phyloP scores from a whole-genome alignment of 768 basidiomycete genomes.

The Glaciozyma antarctica region DNA sequence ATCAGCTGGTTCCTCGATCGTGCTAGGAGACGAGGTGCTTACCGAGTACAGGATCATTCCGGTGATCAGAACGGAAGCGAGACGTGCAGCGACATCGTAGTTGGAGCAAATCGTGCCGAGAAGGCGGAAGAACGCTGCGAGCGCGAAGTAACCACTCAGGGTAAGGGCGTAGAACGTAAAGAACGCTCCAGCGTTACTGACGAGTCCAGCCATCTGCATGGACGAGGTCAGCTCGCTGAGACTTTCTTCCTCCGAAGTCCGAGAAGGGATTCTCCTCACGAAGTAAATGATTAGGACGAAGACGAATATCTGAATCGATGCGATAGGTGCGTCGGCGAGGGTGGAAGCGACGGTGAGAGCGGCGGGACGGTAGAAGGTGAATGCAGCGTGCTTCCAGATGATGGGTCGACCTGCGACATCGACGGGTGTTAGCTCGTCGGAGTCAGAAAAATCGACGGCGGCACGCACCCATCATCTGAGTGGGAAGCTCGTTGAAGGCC shows the following conservation, averaged over 20 bases:
- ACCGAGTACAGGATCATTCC: constrained; percentile 8
- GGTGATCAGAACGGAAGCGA: constrained; percentile 2
- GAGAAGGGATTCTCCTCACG: constrained; percentile 4
- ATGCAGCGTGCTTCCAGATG: constrained; percentile 36
- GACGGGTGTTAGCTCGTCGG: too few species aligned
- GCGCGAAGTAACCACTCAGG: constrained; percentile 28
- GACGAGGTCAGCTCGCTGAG: background rate
- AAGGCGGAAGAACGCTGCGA: constrained; percentile 30
- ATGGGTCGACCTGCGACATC: background rate
- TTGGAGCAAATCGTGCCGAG: constrained; percentile 4
- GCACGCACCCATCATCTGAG: constrained; percentile 52
- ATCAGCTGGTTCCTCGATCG: background rate
- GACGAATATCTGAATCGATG: constrained; percentile 23
- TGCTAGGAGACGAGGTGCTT: background rate
- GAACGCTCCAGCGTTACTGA: constrained; percentile 41
- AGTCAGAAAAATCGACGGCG: too few species aligned
- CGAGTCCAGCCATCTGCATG: constrained; percentile 38
- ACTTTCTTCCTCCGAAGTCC: background rate
- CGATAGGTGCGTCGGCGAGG: constrained; percentile 42
- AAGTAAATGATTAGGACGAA: constrained; percentile 31
- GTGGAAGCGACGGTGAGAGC: constrained; percentile 42
- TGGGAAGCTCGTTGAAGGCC: constrained; percentile 42
- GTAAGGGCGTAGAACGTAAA: constrained; percentile 44
- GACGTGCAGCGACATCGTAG: constrained; percentile 4
- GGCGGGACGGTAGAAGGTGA: constrained; percentile 43